Evolutionary conservation across 208 protist species (phyloP), one percentile per base, ranked within the genome.

Genomic region (Borovskyia barvae): DNA sequence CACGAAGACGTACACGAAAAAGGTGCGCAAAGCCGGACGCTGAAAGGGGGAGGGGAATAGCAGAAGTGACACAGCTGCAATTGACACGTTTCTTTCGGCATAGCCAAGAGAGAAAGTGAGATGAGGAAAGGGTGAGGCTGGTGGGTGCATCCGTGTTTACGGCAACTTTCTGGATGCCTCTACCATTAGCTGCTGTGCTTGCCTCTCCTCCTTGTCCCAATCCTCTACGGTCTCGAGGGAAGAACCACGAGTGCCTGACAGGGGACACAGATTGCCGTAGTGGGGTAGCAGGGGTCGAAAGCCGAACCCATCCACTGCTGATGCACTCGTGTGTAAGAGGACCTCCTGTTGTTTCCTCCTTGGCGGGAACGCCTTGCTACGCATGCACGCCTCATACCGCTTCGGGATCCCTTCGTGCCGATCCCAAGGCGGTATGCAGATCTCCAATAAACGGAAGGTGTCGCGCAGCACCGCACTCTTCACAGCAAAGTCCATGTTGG

Each of bases 391-490:
- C 26, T 53, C 50, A 37, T 75, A 64, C 25, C 3, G 4, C 28
- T 8, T 2, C 2, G 26, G 36, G 35, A 42, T 47, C 12, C 53
- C 54, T 33, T 49, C 32, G 5, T 61, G 51, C 3, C n/a, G 53
- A 15, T 29, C 33, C 61, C 40, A 57, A n/a, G 40, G 39, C 28
- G 70, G 65, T 1, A 82, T 56, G 57, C 81, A 60, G 17, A 87
- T 57, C 37, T 80, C 69, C 8, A 92, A 47, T 15, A 95, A 43
- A 1, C 63, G 55, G 46, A 94, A 69, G 3, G 80, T 77, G 57
- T 96, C 90, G 35, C 47, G 49, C 55, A 95, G 52, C 32, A 97
- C 85, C 3, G 53, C 37, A 14, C 65, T 66, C 67, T 97, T 97
- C 17, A 94, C 71, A 19, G 50, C 46, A 61, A 90, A 87, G 59